Evolutionary conservation across 768 basidiomycete genomes (phyloP).

Genomic region (Amanita molliuscula): DNA sequence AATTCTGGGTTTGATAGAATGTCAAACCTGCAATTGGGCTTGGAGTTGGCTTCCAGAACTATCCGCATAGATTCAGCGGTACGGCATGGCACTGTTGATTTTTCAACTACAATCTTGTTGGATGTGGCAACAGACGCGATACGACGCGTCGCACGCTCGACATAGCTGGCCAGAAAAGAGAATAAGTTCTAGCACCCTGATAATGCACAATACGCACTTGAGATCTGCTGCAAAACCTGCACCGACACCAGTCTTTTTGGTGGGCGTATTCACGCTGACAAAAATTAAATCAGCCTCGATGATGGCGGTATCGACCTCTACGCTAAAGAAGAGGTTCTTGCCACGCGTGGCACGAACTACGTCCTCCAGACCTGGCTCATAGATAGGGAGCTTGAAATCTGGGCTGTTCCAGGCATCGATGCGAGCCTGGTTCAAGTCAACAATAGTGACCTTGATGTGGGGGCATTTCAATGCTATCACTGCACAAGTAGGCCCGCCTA

Average conservation of each 20-base stretch:
- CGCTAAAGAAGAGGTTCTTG: conserved; percentile 95
- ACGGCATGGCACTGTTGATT: conserved; percentile 97
- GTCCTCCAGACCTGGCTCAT: conserved; percentile 91
- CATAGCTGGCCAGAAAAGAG: conserved; percentile 52
- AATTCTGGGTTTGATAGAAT: conserved; percentile 99
- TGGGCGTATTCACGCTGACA: conserved; percentile 97
- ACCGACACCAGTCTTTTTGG: conserved; percentile 96
- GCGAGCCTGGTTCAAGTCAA: conserved; percentile 90
- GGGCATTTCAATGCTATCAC: conserved; percentile 93
- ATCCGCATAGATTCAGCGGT: conserved; percentile 99
- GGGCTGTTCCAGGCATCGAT: conserved; percentile 95
- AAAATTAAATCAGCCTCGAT: conserved; percentile 96
- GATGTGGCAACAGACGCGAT: conserved; percentile 87
- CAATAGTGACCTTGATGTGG: conserved; percentile 90
- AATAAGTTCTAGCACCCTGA: conserved; percentile 9
- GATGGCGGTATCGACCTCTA: conserved; percentile 89
- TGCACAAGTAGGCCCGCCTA: conserved; percentile 92
- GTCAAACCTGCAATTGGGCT: conserved; percentile 83
- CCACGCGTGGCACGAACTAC: conserved; percentile 85
- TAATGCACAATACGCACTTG: conserved; percentile 44
- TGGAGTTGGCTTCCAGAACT: conserved; percentile 97
- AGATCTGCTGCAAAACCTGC: conserved; percentile 98
- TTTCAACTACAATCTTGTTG: conserved; percentile 98
- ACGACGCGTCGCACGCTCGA: conserved; percentile 92
- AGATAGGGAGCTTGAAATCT: conserved; percentile 84